Evolutionary conservation across 129 eudicot species (phyloP).

Genomic region (Gnaphalium uliginosum): DNA sequence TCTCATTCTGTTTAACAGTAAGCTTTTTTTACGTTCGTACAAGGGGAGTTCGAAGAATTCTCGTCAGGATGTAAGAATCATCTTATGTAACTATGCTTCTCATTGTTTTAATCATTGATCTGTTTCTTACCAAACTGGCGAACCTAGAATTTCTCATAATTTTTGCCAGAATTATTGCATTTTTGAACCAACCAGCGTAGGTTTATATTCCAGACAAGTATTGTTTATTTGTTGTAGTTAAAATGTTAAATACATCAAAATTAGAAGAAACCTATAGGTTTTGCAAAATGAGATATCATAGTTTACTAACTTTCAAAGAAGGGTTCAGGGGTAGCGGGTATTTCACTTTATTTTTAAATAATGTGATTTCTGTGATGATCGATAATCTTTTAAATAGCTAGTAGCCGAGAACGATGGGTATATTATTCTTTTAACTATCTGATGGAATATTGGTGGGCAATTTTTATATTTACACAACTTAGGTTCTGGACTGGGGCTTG

Average conservation of each 20-base stretch:
- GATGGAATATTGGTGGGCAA: background rate
- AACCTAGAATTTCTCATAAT: no score
- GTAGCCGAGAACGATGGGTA: background rate
- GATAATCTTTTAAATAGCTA: background rate
- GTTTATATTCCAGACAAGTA: background rate
- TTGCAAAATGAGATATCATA: background rate
- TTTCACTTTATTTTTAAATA: no score
- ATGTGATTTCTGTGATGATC: background rate
- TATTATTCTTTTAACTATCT: background rate
- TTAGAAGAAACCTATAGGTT: background rate
- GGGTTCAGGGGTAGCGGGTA: background rate
- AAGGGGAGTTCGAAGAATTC: background rate
- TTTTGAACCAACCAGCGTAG: background rate
- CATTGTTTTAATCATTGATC: no score
- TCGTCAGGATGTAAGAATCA: background rate
- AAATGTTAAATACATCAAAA: no score
- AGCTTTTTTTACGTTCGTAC: background rate
- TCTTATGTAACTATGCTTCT: no score
- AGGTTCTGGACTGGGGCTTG: background rate
- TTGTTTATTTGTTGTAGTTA: background rate
- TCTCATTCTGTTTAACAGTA: background rate
- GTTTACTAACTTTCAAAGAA: background rate
- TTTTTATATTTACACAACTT: no score
- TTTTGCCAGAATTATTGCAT: background rate
- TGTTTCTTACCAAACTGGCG: background rate